A percentile compares a stretch with the other conserved stretches of the same genome.
phyloP scores from a whole-genome alignment of 2,329 filamentous ascomycete genomes.

The Fusarium begoniae region DNA sequence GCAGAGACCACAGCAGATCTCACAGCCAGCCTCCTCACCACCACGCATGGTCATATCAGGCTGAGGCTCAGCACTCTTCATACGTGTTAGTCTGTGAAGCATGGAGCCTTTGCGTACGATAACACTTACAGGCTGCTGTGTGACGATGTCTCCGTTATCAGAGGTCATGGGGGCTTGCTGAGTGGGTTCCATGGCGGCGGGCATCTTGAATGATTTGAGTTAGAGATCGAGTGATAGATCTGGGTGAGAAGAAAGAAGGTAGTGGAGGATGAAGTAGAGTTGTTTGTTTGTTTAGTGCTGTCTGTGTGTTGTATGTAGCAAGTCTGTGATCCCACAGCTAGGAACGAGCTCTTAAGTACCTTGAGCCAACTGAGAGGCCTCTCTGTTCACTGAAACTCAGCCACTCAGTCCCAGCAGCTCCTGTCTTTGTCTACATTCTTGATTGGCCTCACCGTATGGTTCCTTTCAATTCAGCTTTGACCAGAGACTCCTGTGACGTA shows the following conservation, averaged over 20 bases:
- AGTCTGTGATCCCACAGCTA: constrained; percentile 22
- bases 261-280: constrained; percentile 17
- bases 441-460: constrained; percentile 19
- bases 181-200: constrained; percentile 51
- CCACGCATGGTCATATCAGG: constrained; percentile 55
- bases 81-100: neutral
- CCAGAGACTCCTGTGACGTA: constrained; percentile 25
- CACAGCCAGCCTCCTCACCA: constrained; percentile 57
- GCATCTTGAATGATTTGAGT: constrained; percentile 47
- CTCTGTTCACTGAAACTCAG: constrained; percentile 10
- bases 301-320: constrained; percentile 12
- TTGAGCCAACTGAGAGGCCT: constrained; percentile 20
- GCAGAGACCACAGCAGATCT: constrained; percentile 58
- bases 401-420: constrained; percentile 1
- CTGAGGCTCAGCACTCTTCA: constrained; percentile 52
- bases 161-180: constrained; percentile 57
- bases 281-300: constrained; percentile 13
- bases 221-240: neutral
- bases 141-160: constrained; percentile 48
- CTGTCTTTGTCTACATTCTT: neutral
- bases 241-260: neutral
- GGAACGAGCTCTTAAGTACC: constrained; percentile 27
- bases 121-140: constrained; percentile 54
- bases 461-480: neutral
- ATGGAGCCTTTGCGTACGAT: neutral